Percentiles rank a stretch among this genome's conserved stretches.
phyloP scores from a whole-genome alignment of 106 monocot genomes.

The Xerophyta viscosa region DNA sequence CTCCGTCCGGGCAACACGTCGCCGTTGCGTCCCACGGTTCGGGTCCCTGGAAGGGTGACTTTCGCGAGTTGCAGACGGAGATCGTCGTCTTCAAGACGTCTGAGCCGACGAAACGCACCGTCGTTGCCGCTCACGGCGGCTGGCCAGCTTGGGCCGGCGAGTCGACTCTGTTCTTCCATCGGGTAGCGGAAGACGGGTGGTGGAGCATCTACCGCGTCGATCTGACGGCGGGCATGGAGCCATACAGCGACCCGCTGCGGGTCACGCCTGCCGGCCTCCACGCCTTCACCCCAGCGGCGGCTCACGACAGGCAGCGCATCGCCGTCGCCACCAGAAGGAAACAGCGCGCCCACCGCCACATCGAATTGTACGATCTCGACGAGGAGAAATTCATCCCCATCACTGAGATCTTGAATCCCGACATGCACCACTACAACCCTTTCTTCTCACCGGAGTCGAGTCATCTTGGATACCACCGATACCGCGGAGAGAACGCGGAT shows the following conservation, averaged over 20 bases:
- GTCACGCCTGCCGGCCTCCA: conserved; percentile 81
- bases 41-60: conserved; percentile 51
- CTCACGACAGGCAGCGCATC: conserved; percentile 35
- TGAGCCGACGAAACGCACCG: conserved; percentile 25
- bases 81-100: conserved; percentile 49
- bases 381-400: conserved; percentile 34
- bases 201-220: conserved; percentile 72
- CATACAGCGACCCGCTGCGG: conserved; percentile 4
- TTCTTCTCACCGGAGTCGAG: conserved; percentile 55
- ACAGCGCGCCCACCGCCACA: conserved; percentile 34
- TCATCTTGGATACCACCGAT: conserved; percentile 76
- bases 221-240: conserved; percentile 11
- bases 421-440: conserved; percentile 83
- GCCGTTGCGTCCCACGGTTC: conserved; percentile 73
- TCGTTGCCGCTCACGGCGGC: conserved; percentile 36
- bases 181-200: conserved; percentile 69
- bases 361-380: conserved; percentile 81
- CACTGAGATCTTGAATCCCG: conserved; percentile 49
- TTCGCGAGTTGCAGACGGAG: conserved; percentile 61
- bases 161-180: conserved; percentile 64
- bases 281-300: conserved; percentile 70
- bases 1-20: conserved; percentile 45
- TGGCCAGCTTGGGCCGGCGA: conserved; percentile 78
- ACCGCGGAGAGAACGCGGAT: conserved; percentile 38
- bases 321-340: conserved; percentile 74